Conservation (phyloP, 73 alveolate genomes). For the Paramecium caudatum region DNA sequence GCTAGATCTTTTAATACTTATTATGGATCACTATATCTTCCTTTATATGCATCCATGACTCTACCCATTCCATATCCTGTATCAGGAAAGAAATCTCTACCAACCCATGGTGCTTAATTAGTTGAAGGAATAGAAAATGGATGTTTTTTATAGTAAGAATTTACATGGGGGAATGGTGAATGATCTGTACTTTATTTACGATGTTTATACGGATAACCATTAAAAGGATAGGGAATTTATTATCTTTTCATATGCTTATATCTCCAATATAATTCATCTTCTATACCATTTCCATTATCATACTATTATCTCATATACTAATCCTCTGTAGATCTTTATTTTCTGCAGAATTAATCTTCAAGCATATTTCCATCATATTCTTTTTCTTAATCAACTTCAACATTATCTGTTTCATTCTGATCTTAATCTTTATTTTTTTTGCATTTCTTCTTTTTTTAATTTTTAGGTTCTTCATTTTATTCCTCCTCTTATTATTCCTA, state of each 20-base stretch:
- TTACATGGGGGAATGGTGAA: constrained; percentile 49
- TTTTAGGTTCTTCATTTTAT: not conserved
- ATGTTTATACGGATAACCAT: constrained; percentile 53
- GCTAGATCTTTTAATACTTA: constrained; percentile 52
- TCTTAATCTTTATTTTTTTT: not conserved
- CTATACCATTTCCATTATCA: no score
- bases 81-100: constrained; percentile 41
- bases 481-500: not conserved
- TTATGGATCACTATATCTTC: constrained; percentile 61
- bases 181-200: constrained; percentile 38
- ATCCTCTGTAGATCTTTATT: no score
- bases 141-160: constrained; percentile 43
- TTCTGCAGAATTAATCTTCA: constrained; percentile 23
- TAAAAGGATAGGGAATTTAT: constrained; percentile 5
- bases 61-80: constrained; percentile 34
- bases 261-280: not conserved
- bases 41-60: constrained; percentile 54
- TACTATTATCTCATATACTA: no score
- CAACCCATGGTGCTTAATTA: constrained; percentile 10
- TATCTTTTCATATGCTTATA: constrained; percentile 16
- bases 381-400: not conserved
- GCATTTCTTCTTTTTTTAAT: not conserved
- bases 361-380: not conserved
- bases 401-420: not conserved
- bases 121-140: not conserved